These are phyloP conservation scores for Litchi chinensis DNA, from an alignment of 345 rosid genomes.

Conservation along the genomic window DNA sequence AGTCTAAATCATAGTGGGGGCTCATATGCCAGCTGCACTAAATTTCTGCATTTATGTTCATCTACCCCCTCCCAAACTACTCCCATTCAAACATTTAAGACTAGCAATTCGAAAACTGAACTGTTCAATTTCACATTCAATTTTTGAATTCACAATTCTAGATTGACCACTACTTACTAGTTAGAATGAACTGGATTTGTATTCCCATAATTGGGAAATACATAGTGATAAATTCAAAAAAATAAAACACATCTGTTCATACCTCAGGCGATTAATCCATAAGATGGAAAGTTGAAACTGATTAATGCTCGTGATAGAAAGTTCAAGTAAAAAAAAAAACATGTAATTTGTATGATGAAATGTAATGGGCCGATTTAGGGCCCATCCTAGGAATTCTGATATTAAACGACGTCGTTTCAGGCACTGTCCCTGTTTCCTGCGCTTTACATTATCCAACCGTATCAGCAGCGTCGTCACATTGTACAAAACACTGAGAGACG, in stretches of 20 bases:
- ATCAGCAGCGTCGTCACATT: neutral
- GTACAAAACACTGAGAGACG: slow-evolving; percentile 7
- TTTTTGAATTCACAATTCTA: slow-evolving; percentile 21
- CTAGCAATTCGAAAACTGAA: slow-evolving; percentile 2
- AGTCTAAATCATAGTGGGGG: slow-evolving; percentile 38
- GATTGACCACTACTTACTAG: too few relatives aligned
- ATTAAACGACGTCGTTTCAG: slow-evolving; percentile 14
- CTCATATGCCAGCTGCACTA: slow-evolving; percentile 26
- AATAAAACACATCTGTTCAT: too few relatives aligned
- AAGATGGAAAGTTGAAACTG: too few relatives aligned
- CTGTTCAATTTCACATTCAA: slow-evolving; percentile 26
- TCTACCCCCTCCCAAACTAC: slow-evolving; percentile 38
- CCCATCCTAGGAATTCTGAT: neutral
- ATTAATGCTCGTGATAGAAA: too few relatives aligned
- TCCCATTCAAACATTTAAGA: slow-evolving; percentile 33
- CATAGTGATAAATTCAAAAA: too few relatives aligned
- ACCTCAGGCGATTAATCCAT: too few relatives aligned
- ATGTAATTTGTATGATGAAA: neutral
- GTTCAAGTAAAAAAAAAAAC: too few relatives aligned
- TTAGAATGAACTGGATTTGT: too few relatives aligned
- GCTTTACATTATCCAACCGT: slow-evolving; percentile 28
- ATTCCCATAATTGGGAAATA: too few relatives aligned
- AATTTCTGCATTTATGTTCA: slow-evolving; percentile 34
- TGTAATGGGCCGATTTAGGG: neutral
- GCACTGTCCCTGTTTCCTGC: neutral